These are phyloP conservation scores for Patellifolia procumbens DNA, from an alignment of 179 eudicot genomes.

Conservation along the genomic window DNA sequence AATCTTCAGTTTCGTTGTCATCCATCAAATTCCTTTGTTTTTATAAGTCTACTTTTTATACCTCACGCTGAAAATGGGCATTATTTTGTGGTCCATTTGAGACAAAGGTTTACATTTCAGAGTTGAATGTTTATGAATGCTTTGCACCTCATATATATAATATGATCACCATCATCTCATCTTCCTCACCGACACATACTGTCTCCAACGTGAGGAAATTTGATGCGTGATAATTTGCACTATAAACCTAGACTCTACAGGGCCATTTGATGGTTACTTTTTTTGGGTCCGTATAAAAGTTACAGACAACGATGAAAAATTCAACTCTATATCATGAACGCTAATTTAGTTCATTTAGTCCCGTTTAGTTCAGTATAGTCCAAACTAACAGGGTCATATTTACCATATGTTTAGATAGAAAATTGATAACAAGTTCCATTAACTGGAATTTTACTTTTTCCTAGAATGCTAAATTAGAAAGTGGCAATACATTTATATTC, in stretches of 20 bases:
- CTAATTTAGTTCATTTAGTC: no score
- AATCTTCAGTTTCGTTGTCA: conserved; percentile 20
- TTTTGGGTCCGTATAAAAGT: no score
- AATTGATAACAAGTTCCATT: no score
- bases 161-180: background rate
- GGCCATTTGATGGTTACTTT: no score
- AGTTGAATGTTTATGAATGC: conserved; percentile 9
- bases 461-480: no score
- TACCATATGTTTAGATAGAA: no score
- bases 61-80: background rate
- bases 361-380: no score
- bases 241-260: background rate
- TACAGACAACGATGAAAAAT: no score
- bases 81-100: conserved; percentile 20
- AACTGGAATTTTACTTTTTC: no score
- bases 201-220: background rate
- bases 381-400: no score
- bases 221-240: background rate
- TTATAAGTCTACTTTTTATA: conserved; percentile 1
- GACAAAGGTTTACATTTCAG: background rate
- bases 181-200: conserved; percentile 13
- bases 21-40: conserved; percentile 8
- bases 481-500: no score
- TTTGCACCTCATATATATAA: background rate
- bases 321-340: no score